Percentiles rank a stretch among this genome's conserved stretches.
Conservation (phyloP, 495 filamentous ascomycete species). For the Lophium mytilinum region DNA sequence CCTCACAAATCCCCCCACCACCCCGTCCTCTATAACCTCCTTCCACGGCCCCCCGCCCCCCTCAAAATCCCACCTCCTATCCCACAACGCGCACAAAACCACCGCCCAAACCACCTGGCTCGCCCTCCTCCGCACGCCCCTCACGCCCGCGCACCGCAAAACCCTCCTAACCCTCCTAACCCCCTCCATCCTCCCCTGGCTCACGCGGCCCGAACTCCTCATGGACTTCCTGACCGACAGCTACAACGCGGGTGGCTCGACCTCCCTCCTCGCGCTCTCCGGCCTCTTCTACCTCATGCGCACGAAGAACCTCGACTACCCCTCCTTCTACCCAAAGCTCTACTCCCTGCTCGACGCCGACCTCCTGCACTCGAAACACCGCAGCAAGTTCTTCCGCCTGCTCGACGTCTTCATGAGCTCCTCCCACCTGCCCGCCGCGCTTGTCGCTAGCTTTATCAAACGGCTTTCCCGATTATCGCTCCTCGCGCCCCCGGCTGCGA, state of each 20-base stretch:
- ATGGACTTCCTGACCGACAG: constrained; percentile 96
- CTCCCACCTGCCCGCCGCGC: constrained; percentile 79
- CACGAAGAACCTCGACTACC: constrained; percentile 91
- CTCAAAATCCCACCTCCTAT: constrained; percentile 45
- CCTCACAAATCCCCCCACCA: constrained; percentile 49
- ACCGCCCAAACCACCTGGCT: constrained; percentile 79
- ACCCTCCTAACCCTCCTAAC: constrained; percentile 64
- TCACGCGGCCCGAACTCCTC: constrained; percentile 74
- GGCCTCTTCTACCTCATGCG: constrained; percentile 94
- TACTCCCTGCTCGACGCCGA: constrained; percentile 83
- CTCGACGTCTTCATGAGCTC: constrained; percentile 89
- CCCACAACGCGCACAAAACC: constrained; percentile 54
- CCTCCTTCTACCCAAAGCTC: constrained; percentile 84
- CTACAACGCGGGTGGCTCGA: constrained; percentile 77
- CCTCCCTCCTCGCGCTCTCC: constrained; percentile 78
- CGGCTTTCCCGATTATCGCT: constrained; percentile 72
- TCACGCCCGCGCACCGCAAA: constrained; percentile 70
- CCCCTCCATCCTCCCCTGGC: constrained; percentile 75
- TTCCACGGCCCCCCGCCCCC: constrained; percentile 39
- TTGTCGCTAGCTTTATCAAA: constrained; percentile 96
- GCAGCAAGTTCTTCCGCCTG: constrained; percentile 85
- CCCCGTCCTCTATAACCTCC: constrained; percentile 44
- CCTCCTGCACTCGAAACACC: constrained; percentile 85
- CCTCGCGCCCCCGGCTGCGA: constrained; percentile 74
- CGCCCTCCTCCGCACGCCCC: constrained; percentile 57